phyloP scores from a whole-genome alignment of 192 early-diverging fungal genomes.

The Martensiomyces pterosporus region DNA sequence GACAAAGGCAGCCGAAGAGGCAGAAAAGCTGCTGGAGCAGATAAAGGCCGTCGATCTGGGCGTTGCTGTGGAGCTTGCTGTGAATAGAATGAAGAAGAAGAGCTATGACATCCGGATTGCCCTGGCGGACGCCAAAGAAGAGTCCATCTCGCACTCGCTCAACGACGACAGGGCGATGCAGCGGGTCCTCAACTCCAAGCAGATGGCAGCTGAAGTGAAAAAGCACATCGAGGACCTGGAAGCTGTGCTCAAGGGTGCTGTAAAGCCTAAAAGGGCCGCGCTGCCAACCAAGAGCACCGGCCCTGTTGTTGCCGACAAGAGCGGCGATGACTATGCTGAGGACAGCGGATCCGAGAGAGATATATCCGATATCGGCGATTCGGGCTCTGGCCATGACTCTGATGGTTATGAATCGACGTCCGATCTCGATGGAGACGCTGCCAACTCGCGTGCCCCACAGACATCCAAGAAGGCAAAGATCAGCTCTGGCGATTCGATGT shows the following conservation, averaged over 20 bases:
- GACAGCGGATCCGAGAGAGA: too few species aligned
- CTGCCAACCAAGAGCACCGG: not conserved
- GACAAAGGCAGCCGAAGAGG: conserved; percentile 2
- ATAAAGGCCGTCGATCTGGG: conserved; percentile 5
- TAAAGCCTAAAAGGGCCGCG: not conserved
- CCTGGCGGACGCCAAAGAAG: not conserved
- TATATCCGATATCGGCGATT: not conserved
- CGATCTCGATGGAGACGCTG: conserved; percentile 10
- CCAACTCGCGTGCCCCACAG: too few species aligned
- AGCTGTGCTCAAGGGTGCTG: not conserved
- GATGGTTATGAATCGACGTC: conserved; percentile 21
- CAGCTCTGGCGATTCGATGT: conserved; percentile 12
- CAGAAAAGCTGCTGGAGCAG: conserved; percentile 3
- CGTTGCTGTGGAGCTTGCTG: not conserved
- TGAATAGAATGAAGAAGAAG: not conserved
- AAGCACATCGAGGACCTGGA: not conserved
- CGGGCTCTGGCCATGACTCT: conserved; percentile 1
- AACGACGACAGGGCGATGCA: not conserved
- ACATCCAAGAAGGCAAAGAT: conserved; percentile 1
- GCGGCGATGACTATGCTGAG: not conserved
- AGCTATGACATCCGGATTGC: not conserved
- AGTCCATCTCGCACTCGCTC: not conserved
- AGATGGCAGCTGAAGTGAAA: not conserved
- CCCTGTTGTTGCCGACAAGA: not conserved
- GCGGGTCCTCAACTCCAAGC: not conserved